These are phyloP conservation scores for Psilocybe cubensis DNA, from an alignment of 768 basidiomycete species.

Conservation along the genomic window DNA sequence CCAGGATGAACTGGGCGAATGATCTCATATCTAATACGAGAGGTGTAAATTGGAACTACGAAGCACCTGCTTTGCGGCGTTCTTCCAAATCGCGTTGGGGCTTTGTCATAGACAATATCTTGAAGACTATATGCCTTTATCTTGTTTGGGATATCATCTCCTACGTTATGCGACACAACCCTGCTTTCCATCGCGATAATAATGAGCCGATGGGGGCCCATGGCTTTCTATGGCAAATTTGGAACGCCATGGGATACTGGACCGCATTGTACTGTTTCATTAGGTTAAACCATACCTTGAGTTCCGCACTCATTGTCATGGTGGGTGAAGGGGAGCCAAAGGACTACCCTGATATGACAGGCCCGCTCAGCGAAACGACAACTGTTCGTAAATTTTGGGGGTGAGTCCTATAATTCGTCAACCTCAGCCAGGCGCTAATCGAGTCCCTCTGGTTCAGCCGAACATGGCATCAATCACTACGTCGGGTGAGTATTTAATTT, in stretches of 20 bases:
- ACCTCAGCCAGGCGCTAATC: conserved; percentile 19
- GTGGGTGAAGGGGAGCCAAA: conserved; percentile 28
- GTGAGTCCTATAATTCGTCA: conserved; percentile 31
- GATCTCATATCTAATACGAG: conserved; percentile 6
- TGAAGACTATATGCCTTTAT: neutral
- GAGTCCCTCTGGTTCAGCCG: no score
- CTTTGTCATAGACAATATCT: neutral
- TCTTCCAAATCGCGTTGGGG: conserved; percentile 1
- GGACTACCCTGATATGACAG: conserved; percentile 42
- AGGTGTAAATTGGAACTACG: conserved; percentile 9
- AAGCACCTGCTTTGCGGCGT: conserved; percentile 2
- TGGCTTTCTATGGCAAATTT: conserved; percentile 8
- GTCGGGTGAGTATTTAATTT: conserved; percentile 27
- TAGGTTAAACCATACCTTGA: conserved; percentile 10
- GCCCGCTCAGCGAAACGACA: conserved; percentile 32
- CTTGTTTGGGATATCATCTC: neutral
- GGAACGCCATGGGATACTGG: conserved; percentile 12
- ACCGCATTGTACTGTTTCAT: conserved; percentile 5
- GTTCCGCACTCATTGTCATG: conserved; percentile 19
- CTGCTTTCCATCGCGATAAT: neutral
- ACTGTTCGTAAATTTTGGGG: conserved; percentile 43
- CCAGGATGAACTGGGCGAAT: conserved; percentile 1
- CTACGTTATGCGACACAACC: conserved; percentile 1
- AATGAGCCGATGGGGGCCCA: neutral
- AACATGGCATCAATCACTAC: conserved; percentile 40